phyloP scores from a whole-genome alignment of 129 eudicot genomes.

The Chrysanthemum seticuspe region DNA sequence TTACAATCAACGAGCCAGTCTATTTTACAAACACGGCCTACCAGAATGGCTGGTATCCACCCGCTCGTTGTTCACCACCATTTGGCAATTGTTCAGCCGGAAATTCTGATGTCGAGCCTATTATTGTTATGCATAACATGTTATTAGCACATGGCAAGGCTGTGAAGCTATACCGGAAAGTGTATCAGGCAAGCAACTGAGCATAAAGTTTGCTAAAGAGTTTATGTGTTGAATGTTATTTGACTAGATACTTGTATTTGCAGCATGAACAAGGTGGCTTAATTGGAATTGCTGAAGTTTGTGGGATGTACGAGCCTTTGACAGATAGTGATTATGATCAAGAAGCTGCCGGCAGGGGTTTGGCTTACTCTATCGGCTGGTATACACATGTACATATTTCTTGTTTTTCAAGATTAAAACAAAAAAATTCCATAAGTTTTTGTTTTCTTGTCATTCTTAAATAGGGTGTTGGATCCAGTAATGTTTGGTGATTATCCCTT shows the following conservation, averaged over 20 bases:
- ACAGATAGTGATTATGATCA: conserved; percentile 43
- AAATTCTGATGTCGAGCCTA: conserved; percentile 74
- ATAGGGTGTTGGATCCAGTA: conserved; percentile 78
- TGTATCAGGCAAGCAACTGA: conserved; percentile 42
- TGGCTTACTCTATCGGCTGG: conserved; percentile 71
- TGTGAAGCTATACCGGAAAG: conserved; percentile 49
- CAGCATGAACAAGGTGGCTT: conserved; percentile 62
- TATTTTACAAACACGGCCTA: conserved; percentile 48
- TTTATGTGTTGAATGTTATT: background rate
- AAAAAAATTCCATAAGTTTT: too few relatives aligned
- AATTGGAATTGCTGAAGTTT: conserved; percentile 45
- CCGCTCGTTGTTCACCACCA: conserved; percentile 76
- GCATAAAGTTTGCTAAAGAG: background rate
- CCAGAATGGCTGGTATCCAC: conserved; percentile 53
- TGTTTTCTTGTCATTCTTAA: conserved; percentile 11
- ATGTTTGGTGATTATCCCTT: conserved; percentile 77
- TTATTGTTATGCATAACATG: conserved; percentile 67
- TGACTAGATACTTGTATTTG: conserved; percentile 19
- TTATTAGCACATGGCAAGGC: conserved; percentile 82
- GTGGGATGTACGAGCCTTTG: conserved; percentile 50
- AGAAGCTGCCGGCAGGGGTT: conserved; percentile 64
- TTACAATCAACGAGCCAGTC: conserved; percentile 84
- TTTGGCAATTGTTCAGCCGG: conserved; percentile 72
- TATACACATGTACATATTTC: conserved; percentile 23
- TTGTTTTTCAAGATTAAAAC: too few relatives aligned